Evolutionary conservation across 257 asterid genomes (phyloP), one percentile per base, ranked within the genome.

Genomic region (Solanum sejunctum): DNA sequence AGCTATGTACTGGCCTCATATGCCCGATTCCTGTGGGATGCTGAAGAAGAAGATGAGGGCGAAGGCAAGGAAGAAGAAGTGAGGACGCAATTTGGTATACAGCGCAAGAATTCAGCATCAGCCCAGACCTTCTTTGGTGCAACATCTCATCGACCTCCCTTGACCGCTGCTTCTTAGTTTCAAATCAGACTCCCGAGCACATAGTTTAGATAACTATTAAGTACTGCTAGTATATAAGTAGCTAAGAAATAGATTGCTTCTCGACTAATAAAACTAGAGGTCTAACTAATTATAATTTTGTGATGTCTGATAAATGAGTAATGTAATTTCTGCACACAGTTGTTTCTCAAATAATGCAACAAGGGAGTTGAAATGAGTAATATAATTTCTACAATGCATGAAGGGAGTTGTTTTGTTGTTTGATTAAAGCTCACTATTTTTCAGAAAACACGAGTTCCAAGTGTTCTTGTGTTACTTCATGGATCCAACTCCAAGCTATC

Each of bases 21-120:
- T 85, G 99, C 99, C 83, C 92, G 94, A 11, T 96, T 96, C 90
- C 82, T 93, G 57, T 96, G 99, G 99, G 97, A 93, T 36, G 92
- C 90, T 5, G 96, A 93, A 61, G 97, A 90, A 1, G 97, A 91
- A 0, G 89, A 86, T 0, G 89, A 86, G 21, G 88, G 84, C 1
- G 91, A 86, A 18, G 55, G 18, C 7, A 32, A 71, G 82, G 17
- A 85, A 70, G 43, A 89, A 9, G 91, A 89, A 56, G 87, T 86
- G 4, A 88, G 88, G 69, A 73, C 64, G 61, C 88, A 88, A 36
- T 87, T 79, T 69, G 90, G 49, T 70, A 64, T 80, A 10, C 85
- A 78, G 66, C 70, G 54, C 84, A 88, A 49, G 49, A 86, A 67
- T 77, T 71, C 93, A 58, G 13, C 89, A 36, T 17, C 23, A 51